Evolutionary conservation across 192 early-diverging fungal species (phyloP).

Genomic region (Linnemannia exigua): DNA sequence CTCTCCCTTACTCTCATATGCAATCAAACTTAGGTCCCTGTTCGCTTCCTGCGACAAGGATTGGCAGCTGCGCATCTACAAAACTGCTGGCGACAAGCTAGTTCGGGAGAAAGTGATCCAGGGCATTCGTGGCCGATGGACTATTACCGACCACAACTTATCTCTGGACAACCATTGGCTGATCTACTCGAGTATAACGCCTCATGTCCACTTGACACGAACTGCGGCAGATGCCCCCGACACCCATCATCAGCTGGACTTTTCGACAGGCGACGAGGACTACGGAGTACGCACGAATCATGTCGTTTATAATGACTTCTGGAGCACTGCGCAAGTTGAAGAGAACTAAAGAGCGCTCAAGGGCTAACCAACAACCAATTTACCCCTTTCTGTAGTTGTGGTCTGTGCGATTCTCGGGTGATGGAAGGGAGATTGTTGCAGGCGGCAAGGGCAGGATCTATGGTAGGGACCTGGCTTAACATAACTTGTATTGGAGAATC

Average conservation of each 20-base stretch:
- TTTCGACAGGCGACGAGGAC: conserved; percentile 40
- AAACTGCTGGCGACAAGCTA: conserved; percentile 62
- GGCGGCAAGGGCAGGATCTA: conserved; percentile 59
- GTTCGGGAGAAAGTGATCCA: conserved; percentile 55
- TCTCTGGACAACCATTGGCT: conserved; percentile 64
- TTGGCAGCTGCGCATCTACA: conserved; percentile 72
- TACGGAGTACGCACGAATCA: conserved; percentile 17
- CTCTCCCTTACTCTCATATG: background rate
- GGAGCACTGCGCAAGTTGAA: background rate
- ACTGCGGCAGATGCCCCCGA: conserved; percentile 55
- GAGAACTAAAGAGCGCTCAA: background rate
- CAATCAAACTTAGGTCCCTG: conserved; percentile 53
- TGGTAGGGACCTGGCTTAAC: conserved; percentile 20
- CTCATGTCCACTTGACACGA: conserved; percentile 67
- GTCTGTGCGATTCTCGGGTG: conserved; percentile 73
- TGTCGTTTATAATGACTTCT: background rate
- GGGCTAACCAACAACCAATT: background rate
- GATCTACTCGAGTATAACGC: conserved; percentile 74
- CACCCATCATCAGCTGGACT: conserved; percentile 54
- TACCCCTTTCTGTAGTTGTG: conserved; percentile 64
- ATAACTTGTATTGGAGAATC: background rate
- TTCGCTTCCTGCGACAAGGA: conserved; percentile 73
- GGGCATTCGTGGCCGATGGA: conserved; percentile 71
- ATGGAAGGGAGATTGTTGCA: conserved; percentile 73
- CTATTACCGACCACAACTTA: conserved; percentile 70